Evolutionary conservation across 2,329 filamentous ascomycete species (phyloP), one percentile per base, ranked within the genome.

Genomic region (Epichloe coenophiala): DNA sequence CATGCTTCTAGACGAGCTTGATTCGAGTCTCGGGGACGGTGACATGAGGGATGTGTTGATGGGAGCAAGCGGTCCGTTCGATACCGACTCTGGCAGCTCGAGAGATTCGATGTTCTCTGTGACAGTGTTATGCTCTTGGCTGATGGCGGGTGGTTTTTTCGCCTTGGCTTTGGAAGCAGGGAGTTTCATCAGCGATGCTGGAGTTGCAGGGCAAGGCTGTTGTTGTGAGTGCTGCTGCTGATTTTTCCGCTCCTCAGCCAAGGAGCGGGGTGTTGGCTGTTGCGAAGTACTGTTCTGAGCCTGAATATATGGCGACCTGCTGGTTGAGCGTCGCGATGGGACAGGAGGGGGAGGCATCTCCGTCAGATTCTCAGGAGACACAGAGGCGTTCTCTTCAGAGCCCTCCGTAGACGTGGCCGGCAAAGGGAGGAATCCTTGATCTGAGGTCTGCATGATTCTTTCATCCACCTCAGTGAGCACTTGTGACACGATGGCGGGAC

Each of bases 101-200:
- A 81, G 75, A 3, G 66, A 75, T 54, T 80, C 77, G 42, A 80
- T 80, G 41, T 75, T 69, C 37, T 80, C 77, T 3, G 71, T 70
- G 31, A 70, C 68, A 17, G 67, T 63, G 3, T 68, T 63, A 8
- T 73, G 63, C 15, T 49, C 41, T 35, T 43, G 46, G 23, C 38
- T 47, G 27, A 33, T 39, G 33, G 73, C 44, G n/a, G 35, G 66
- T 13, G 66, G 63, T 51, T 71, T 73, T 55, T 76, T 77, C 48
- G 70, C 66, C 58, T 71, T 72, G 59, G 76, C 66, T 58, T 71
- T 72, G 59, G 77, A 77, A 27, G 76, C 73, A 3, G 74, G 75
- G 42, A 91, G 73, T 59, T 81, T 84, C 86, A 96, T 95, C 52
- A 95, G 69, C 6, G 89, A 95, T 8, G 90, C 88, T 1, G 89